Conservation (phyloP, 2,329 filamentous ascomycete species). For the Penicillium expansum region DNA sequence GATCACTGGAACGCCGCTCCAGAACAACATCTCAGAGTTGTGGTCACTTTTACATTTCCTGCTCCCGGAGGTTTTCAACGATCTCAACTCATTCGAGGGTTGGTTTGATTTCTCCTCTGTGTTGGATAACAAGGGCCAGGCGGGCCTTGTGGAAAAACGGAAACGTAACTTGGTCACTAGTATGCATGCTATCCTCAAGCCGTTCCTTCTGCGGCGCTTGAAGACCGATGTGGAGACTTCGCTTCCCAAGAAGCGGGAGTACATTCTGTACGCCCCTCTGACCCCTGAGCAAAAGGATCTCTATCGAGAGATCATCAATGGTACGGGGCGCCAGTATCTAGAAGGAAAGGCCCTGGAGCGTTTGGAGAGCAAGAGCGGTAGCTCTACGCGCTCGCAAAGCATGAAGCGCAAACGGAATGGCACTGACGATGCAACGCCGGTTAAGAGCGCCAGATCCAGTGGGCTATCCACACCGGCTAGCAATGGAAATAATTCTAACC, state of each 20-base stretch:
- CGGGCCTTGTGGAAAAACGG: constrained; percentile 74
- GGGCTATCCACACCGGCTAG: constrained; percentile 70
- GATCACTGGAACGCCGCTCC: constrained; percentile 90
- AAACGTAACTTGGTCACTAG: constrained; percentile 78
- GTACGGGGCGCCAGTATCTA: constrained; percentile 57
- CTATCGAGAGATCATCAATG: constrained; percentile 81
- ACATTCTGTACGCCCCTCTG: constrained; percentile 90
- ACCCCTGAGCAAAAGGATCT: constrained; percentile 87
- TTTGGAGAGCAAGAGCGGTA: constrained; percentile 42
- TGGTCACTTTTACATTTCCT: constrained; percentile 96
- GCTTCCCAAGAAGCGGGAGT: constrained; percentile 94
- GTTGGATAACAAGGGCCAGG: constrained; percentile 74
- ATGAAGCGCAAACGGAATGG: constrained; percentile 58
- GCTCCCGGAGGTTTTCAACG: constrained; percentile 86
- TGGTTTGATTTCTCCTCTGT: constrained; percentile 98
- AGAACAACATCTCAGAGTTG: constrained; percentile 91
- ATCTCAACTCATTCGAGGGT: constrained; percentile 85
- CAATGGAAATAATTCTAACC: constrained; percentile 45
- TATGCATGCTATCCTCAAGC: constrained; percentile 89
- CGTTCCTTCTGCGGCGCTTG: constrained; percentile 79
- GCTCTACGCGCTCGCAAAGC: constrained; percentile 42
- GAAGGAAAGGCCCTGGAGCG: constrained; percentile 52
- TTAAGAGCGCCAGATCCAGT: constrained; percentile 74
- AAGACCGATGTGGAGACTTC: constrained; percentile 91
- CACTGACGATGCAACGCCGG: constrained; percentile 48